Evolutionary conservation across 2,329 filamentous ascomycete genomes (phyloP).

Genomic region (Fusarium annulatum): DNA sequence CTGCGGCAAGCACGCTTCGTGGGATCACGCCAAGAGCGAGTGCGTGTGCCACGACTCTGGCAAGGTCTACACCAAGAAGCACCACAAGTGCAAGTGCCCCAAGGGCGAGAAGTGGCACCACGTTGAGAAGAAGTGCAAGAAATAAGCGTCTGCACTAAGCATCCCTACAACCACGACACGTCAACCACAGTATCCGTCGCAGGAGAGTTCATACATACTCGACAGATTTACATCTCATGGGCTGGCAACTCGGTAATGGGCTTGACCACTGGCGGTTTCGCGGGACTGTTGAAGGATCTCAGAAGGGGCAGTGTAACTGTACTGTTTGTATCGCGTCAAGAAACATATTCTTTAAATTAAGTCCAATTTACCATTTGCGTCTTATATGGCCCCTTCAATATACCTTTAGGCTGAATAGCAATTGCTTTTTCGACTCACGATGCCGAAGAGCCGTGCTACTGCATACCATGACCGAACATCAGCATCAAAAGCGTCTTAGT

Average conservation of each 20-base stretch:
- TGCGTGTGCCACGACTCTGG: constrained; percentile 23
- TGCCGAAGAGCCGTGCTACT: background rate
- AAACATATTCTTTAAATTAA: fast-evolving
- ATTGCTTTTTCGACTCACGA: background rate
- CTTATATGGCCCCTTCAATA: fast-evolving
- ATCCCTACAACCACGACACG: background rate
- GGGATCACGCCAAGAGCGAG: background rate
- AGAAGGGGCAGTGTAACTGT: fast-evolving
- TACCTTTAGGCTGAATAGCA: background rate
- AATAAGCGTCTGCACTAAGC: background rate
- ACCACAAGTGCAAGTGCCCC: constrained; percentile 25
- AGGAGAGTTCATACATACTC: too few species aligned
- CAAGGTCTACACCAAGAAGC: constrained; percentile 11
- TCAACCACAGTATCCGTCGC: background rate
- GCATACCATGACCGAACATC: background rate
- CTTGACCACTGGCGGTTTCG: fast-evolving
- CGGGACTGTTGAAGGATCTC: background rate
- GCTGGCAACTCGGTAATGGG: fast-evolving
- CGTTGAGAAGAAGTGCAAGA: constrained; percentile 21
- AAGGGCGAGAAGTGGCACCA: constrained; percentile 32
- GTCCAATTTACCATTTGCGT: fast-evolving
- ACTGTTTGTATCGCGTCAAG: background rate
- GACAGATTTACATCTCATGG: fast-evolving
- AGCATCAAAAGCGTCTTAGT: background rate
- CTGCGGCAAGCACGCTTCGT: constrained; percentile 18